Evolutionary conservation across 306 rosid genomes (phyloP), one percentile per base, ranked within the genome.

Genomic region (Astragalus membranaceus): DNA sequence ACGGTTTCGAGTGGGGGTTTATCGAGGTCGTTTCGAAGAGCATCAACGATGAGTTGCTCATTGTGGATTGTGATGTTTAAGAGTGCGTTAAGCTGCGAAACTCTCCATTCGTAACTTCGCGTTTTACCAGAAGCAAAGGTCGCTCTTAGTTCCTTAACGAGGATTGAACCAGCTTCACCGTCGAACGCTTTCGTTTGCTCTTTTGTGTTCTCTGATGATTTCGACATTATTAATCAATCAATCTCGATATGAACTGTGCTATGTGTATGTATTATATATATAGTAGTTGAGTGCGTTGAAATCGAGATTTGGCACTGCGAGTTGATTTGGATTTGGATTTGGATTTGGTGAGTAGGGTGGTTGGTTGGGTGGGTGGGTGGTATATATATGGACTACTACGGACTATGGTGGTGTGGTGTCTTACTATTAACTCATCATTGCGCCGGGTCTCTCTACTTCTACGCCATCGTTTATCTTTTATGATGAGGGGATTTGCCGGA

Each of bases 1-100:
- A 77, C 53, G 36, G 95, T 46, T 79, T 92, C 98, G 10, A 86
- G 56, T 0, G 85, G 88, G 2, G 96, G 98, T 78, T 92, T 89
- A 14, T 51, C 60, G 66, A 83, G 47, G 49, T 83, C 87, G 13
- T 57, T 37, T 57, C 4, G 42, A 6, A 83, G 78, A 53, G 85
- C 82, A 3, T 83, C 85, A 2, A 76, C 12, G 11, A 80, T 73
- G 39, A 51, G 13, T 6, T 20, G 51, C 46, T 83, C 85, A 2
- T 52, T 39, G 4, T 56, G 52, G 6, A 14, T 10, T 7, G 7
- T 0, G 59, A 83, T 53, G 4, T 64, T 59, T 2, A 10, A 55
- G 0, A 83, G 70, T 23, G 79, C 74, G 2, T 73, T 59, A 12
- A 83, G 42, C 66, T 83, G 87, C 8, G 78, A 73, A 1, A 51